Percentiles rank a stretch among this genome's conserved stretches.
These are phyloP conservation scores for Leccinum olivaceoglutinosum DNA, from an alignment of 1,284 basidiomycete genomes.

Conservation along the genomic window DNA sequence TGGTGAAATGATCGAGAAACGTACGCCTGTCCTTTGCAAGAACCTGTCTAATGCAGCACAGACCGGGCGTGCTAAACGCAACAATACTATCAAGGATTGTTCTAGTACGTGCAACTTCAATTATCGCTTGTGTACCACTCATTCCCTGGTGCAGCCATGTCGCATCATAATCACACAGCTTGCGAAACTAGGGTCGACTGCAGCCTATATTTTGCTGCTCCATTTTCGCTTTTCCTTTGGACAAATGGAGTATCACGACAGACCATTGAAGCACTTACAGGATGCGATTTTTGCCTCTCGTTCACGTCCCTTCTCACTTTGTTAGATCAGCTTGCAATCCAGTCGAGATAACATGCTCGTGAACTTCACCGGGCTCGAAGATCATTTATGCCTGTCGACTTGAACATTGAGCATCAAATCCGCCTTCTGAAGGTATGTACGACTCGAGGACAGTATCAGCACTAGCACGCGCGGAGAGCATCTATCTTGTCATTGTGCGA, in stretches of 20 bases:
- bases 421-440: no score
- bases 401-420: no score
- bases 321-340: not conserved
- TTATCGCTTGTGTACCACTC: not conserved
- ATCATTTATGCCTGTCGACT: no score
- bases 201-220: not conserved
- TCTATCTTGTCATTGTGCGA: not conserved
- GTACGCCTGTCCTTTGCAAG: not conserved
- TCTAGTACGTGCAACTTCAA: not conserved
- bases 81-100: not conserved
- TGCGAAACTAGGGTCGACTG: not conserved
- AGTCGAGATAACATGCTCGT: not conserved
- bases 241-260: slow-evolving; percentile 5
- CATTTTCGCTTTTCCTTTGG: slow-evolving; percentile 7
- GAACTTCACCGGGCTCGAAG: no score
- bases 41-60: not conserved
- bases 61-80: not conserved
- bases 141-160: not conserved
- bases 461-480: not conserved
- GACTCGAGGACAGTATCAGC: no score
- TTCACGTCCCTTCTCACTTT: not conserved
- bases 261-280: slow-evolving; percentile 2
- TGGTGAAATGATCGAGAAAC: not conserved
- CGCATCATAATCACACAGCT: not conserved
- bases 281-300: not conserved